Percentiles rank a stretch among this genome's conserved stretches.
Evolutionary conservation across 768 basidiomycete genomes (phyloP).

Genomic region (Calvatia gigantea): DNA sequence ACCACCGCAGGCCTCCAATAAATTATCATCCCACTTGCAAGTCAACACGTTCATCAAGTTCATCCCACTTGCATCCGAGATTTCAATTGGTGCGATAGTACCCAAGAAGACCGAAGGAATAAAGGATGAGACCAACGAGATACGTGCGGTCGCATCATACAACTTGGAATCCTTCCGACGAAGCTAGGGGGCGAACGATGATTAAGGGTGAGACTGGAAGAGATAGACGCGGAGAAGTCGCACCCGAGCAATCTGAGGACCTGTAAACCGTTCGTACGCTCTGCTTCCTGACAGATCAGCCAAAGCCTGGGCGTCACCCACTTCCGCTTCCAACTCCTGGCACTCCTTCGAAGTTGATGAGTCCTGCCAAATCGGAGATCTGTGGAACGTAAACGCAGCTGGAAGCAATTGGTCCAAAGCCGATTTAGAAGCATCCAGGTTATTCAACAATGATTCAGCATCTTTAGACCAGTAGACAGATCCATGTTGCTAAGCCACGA

Average conservation of each 20-base stretch:
- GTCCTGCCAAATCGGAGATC: slow-evolving; percentile 89
- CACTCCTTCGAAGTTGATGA: slow-evolving; percentile 81
- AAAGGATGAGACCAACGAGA: slow-evolving; percentile 83
- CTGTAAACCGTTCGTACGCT: slow-evolving; percentile 88
- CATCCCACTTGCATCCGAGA: slow-evolving; percentile 90
- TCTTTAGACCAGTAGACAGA: slow-evolving; percentile 76
- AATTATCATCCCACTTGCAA: slow-evolving; percentile 67
- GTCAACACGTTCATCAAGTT: slow-evolving; percentile 79
- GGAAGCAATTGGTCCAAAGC: slow-evolving; percentile 60
- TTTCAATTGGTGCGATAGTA: slow-evolving; percentile 73
- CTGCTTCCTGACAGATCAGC: slow-evolving; percentile 78
- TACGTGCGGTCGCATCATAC: slow-evolving; percentile 58
- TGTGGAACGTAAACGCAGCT: slow-evolving; percentile 61
- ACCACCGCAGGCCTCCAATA: slow-evolving; percentile 69
- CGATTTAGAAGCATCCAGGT: slow-evolving; percentile 46
- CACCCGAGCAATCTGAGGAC: slow-evolving; percentile 78
- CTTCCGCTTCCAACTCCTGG: slow-evolving; percentile 54
- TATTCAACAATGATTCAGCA: slow-evolving; percentile 48
- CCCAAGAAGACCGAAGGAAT: slow-evolving; percentile 82
- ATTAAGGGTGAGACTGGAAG: not conserved
- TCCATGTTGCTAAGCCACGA: slow-evolving; percentile 68
- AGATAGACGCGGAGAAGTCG: slow-evolving; percentile 13
- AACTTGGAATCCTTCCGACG: slow-evolving; percentile 46
- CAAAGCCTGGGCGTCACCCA: slow-evolving; percentile 69
- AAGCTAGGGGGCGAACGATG: slow-evolving; percentile 38